Percentiles rank a stretch among this genome's conserved stretches.
Conservation (phyloP, 2,329 filamentous ascomycete species). For the Colletotrichum trifolii region DNA sequence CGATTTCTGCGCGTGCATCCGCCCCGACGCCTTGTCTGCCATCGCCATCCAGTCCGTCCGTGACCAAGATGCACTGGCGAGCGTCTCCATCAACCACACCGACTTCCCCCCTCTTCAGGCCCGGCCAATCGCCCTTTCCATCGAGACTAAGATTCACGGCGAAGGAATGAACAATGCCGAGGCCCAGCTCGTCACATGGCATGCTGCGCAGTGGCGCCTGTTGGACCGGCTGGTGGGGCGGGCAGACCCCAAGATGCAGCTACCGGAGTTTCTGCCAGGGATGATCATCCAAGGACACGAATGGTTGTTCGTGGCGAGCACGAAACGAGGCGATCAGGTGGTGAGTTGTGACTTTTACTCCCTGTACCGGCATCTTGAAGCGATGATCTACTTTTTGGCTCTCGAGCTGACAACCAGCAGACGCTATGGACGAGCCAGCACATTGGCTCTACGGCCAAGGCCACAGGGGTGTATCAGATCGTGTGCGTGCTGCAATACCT, state of each 20-base stretch:
- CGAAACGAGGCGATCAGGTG: conserved; percentile 8
- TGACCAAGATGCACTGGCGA: neutral
- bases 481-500: conserved; percentile 32
- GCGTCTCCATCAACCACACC: conserved; percentile 20
- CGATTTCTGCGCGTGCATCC: conserved; percentile 4
- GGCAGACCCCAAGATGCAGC: neutral
- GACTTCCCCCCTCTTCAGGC: conserved; percentile 5
- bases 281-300: conserved; percentile 18
- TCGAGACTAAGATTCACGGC: conserved; percentile 22
- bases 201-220: conserved; percentile 17
- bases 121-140: conserved; percentile 10
- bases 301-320: conserved; percentile 25
- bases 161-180: conserved; percentile 11
- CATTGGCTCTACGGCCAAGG: conserved; percentile 30
- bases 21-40: neutral
- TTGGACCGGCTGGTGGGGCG: conserved; percentile 4
- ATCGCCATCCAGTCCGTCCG: conserved; percentile 1
- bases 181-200: conserved; percentile 12
- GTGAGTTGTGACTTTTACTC: too few relatives aligned
- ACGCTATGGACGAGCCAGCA: conserved; percentile 16
- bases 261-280: conserved; percentile 14
- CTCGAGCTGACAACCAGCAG: conserved; percentile 1
- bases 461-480: conserved; percentile 37
- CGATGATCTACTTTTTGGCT: too few relatives aligned
- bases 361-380: too few relatives aligned